Evolutionary conservation across 1,139 yeast genomes (phyloP).

Genomic region (Candida anutae): DNA sequence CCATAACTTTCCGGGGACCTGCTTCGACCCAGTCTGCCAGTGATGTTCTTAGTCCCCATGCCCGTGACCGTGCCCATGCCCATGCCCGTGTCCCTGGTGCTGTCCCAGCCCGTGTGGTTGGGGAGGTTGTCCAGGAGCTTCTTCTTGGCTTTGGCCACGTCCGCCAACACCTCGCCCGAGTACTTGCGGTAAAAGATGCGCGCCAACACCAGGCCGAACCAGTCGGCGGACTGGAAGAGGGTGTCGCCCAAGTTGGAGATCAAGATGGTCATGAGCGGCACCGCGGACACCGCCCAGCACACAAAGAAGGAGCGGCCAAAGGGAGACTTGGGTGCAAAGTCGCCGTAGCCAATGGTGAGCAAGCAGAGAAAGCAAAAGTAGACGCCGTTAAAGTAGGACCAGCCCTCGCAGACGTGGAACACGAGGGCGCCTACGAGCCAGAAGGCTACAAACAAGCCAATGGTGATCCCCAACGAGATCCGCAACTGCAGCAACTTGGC

Average conservation of each 20-base stretch:
- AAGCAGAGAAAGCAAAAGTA: slow-evolving; percentile 72
- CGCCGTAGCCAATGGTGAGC: slow-evolving; percentile 82
- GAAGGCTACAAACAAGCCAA: slow-evolving; percentile 45
- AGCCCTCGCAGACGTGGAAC: slow-evolving; percentile 49
- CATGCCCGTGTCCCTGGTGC: no score
- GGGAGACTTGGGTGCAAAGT: slow-evolving; percentile 50
- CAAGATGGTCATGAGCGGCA: slow-evolving; percentile 79
- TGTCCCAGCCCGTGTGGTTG: no score
- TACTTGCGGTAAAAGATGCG: slow-evolving; percentile 3
- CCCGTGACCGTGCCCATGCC: no score
- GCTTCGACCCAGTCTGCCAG: no score
- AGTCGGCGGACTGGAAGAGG: slow-evolving; percentile 29
- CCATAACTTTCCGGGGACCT: no score
- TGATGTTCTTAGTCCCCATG: no score
- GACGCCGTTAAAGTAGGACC: slow-evolving; percentile 63
- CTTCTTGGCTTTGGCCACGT: no score
- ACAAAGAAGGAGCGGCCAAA: slow-evolving; percentile 71
- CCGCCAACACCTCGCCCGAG: slow-evolving; percentile 1
- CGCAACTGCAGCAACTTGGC: slow-evolving; percentile 25
- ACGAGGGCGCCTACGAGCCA: slow-evolving; percentile 69
- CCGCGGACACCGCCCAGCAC: slow-evolving; percentile 72
- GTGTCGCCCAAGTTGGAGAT: slow-evolving; percentile 67
- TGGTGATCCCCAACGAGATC: slow-evolving; percentile 29
- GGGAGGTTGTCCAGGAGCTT: no score
- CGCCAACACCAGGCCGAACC: slow-evolving; percentile 9